Evolutionary conservation across 441 rosid genomes (phyloP).

Genomic region (Corymbia calophylla): DNA sequence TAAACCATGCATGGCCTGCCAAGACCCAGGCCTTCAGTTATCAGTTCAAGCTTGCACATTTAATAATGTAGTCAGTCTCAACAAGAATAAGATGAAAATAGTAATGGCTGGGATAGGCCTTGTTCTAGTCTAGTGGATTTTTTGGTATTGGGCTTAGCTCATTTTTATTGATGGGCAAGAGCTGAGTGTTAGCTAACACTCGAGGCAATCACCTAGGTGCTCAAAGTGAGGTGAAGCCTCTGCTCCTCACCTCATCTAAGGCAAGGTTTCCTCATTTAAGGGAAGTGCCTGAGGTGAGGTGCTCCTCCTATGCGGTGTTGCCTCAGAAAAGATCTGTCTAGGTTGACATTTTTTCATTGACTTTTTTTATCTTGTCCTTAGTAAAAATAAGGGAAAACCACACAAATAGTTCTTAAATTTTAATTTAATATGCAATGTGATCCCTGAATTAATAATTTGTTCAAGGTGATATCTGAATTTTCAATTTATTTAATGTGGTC

Average conservation of each 20-base stretch:
- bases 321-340: background rate
- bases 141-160: background rate
- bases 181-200: background rate
- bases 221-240: background rate
- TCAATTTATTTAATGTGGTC: too few species aligned
- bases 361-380: background rate
- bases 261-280: background rate
- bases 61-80: background rate
- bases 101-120: background rate
- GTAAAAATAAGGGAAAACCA: background rate
- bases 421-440: too few species aligned
- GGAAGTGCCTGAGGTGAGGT: background rate
- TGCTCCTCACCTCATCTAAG: background rate
- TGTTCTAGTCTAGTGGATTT: background rate
- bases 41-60: background rate
- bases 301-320: background rate
- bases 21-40: background rate
- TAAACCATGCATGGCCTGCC: background rate
- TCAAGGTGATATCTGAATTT: too few species aligned
- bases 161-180: background rate
- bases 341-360: background rate
- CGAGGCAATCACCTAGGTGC: background rate
- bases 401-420: too few species aligned
- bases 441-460: too few species aligned
- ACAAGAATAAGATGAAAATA: background rate